Evolutionary conservation across 768 basidiomycete genomes (phyloP), one percentile per base, ranked within the genome.

Genomic region (Solioccasus polychromus): DNA sequence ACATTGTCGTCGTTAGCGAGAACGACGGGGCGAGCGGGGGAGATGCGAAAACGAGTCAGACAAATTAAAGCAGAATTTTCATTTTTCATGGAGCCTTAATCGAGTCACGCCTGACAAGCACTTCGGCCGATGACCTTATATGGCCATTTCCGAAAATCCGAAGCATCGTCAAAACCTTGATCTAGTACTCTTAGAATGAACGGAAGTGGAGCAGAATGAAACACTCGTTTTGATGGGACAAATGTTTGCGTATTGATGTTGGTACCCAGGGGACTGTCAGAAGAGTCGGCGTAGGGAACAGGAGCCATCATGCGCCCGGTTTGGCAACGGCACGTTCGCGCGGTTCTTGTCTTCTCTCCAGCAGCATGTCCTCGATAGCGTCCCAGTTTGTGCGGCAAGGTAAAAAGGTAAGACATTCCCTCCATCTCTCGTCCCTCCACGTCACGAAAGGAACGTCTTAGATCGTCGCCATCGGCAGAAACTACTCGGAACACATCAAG

Each of bases 391-490:
- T 69, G 40, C 66, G 63, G 45, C 66, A 68, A 9, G 77, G 76
- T 25, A 77, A 71, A 53, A 78, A 78, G 70, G 76, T 71, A 44
- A 17, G 44, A 1, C n/a, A 20, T 14, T 24, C 9, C 14, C 28
- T 19, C 8, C 43, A 8, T 35, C 24, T 22, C 17, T 42, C 28
- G 20, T n/a, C n/a, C n/a, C n/a, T n/a, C n/a, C n/a, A n/a, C 20
- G 10, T 41, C 36, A 22, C 23, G 19, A 12, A 31, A 28, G 14
- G 2, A 5, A 31, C 10, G 25, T 31, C 23, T 26, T 43, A 92
- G 88, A 94, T 97, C 56, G 85, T 97, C 28, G 94, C 92, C 28
- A 97, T 98, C 48, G 95, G 95, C 26, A 81, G 95, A 48, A 97
- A 96, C 72, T 96, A 95, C 65, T 80, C 78, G 5, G 88, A 88